Base-by-base conservation (phyloP, 2,329 filamentous ascomycete genomes). In the Fonsecaea monophora region DNA sequence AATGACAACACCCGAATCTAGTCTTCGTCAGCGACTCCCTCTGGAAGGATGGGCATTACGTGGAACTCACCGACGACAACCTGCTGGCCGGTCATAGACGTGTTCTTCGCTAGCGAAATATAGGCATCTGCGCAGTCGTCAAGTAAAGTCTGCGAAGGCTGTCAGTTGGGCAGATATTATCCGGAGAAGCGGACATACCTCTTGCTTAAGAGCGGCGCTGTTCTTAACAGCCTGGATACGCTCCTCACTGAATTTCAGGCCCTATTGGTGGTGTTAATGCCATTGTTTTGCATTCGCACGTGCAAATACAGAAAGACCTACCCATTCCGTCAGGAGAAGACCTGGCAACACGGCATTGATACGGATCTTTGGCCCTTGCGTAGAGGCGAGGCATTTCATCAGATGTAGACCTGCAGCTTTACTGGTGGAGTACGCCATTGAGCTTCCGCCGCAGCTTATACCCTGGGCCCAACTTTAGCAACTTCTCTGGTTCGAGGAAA, bases 371-470 rank as follows among this genome's bases (percentile, higher is more conserved):
- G 83, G 81, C 0, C 88, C 88, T 70, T 89, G 84, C 10, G 85
- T 86, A 58, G 84, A 80, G 3, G 89, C 89, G 40, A 91, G 78
- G 68, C 87, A 86, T 74, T 87, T 89, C 81, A 89, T 88, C 57
- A 90, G 77, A 77, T 91, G 89, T 62, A 91, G 74, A 77, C 89
- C 86, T 15, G 92, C 92, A 1, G 91, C 86, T 76, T 95, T 95
- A 38, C 90, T 91, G n/a, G 94, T 89, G 0, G 88, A 83, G 74
- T 95, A 95, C 7, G 91, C 87, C 72, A 90, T 76, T 3, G 84
- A 85, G 69, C 87, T 90, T 1, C 89, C 89, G 66, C 83, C 86
- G 0, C 85, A 83, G 73, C 83, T 87, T 1, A 90, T 84, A 0
- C 88, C 89, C 0, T 71, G 30, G 30, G 0, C 12, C n/a, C n/a